phyloP scores from a whole-genome alignment of 78 protist genomes.

The Dictyostelium capitatum region DNA sequence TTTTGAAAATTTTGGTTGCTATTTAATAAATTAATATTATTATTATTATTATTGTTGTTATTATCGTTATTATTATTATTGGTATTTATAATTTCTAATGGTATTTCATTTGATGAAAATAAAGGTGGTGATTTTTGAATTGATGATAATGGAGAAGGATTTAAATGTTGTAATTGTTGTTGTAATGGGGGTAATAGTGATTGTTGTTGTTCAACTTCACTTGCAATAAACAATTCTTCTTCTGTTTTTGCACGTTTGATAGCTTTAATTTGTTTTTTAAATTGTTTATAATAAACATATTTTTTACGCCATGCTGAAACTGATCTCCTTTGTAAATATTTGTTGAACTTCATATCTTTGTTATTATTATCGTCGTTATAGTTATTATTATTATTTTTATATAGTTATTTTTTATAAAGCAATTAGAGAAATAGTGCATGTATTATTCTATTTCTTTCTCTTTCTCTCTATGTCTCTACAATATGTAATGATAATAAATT shows the following conservation, averaged over 20 bases:
- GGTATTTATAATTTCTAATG: not conserved
- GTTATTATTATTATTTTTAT: constrained; percentile 3
- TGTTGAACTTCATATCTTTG: constrained; percentile 11
- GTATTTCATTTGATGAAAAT: not conserved
- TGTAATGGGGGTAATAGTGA: not conserved
- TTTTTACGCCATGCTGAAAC: constrained; percentile 72
- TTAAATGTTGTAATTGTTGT: not conserved
- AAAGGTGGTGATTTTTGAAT: not conserved
- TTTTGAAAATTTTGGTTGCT: too few relatives aligned
- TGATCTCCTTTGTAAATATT: constrained; percentile 49
- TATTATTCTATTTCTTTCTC: too few relatives aligned
- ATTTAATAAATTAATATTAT: not conserved
- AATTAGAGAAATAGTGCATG: too few relatives aligned
- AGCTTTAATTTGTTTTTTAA: constrained; percentile 82
- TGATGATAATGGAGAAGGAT: not conserved
- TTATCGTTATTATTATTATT: not conserved
- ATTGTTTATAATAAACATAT: constrained; percentile 70
- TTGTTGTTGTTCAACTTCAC: not conserved
- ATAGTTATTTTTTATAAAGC: too few relatives aligned
- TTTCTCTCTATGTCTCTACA: too few relatives aligned
- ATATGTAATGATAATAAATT: too few relatives aligned
- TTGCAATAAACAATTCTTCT: constrained; percentile 1
- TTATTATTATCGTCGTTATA: not conserved
- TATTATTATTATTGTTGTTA: not conserved
- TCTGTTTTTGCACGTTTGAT: constrained; percentile 29